Conservation (phyloP, 345 rosid species). For the Crucihimalaya himalaica region DNA sequence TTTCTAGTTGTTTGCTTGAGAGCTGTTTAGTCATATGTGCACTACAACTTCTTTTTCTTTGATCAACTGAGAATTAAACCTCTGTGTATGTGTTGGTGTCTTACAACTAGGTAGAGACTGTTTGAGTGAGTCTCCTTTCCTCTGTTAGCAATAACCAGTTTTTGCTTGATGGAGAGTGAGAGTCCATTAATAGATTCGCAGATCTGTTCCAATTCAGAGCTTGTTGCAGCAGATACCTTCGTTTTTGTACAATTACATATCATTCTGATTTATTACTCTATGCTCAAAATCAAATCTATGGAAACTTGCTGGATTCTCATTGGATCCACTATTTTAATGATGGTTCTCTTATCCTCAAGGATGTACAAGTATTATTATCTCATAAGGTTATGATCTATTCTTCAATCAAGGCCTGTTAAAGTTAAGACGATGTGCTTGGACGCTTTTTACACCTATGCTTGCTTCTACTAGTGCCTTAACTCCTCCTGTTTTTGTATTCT, state of each 20-base stretch:
- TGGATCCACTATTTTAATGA: background rate
- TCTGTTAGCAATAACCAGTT: no score
- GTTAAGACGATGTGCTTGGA: background rate
- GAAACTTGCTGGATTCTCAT: background rate
- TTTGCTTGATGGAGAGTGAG: no score
- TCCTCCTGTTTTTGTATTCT: background rate
- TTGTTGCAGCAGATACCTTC: background rate
- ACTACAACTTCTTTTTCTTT: no score
- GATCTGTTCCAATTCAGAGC: background rate
- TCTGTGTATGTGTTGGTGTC: background rate
- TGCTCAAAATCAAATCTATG: background rate
- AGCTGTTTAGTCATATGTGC: no score
- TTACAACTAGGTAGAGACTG: background rate
- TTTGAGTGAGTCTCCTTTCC: background rate
- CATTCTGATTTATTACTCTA: background rate
- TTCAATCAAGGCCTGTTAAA: background rate
- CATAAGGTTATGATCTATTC: background rate
- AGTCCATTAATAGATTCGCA: background rate
- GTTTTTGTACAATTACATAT: background rate
- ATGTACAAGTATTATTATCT: no score
- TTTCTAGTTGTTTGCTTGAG: no score
- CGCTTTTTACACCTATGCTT: background rate
- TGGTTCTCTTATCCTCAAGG: no score
- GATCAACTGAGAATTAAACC: background rate
- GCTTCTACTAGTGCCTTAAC: background rate